Evolutionary conservation across 129 eudicot genomes (phyloP).

Genomic region (Erigeron canadensis): DNA sequence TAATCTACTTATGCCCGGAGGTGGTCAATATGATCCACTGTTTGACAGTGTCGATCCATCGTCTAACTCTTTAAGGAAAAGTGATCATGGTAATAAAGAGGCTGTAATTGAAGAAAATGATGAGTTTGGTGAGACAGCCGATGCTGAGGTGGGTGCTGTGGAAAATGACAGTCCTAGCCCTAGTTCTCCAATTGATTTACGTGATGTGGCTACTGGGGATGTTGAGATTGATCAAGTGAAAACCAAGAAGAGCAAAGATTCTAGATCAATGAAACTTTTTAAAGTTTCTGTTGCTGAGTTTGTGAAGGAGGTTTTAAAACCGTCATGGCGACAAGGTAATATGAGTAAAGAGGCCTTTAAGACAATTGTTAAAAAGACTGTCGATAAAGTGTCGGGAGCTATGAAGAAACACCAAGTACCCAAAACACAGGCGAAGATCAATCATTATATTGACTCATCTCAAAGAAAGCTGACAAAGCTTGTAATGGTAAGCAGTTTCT

Average conservation of each 20-base stretch:
- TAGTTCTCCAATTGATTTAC: conserved; percentile 53
- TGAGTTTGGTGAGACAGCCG: conserved; percentile 90
- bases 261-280: conserved; percentile 74
- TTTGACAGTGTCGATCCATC: conserved; percentile 77
- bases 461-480: conserved; percentile 85
- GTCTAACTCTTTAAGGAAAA: conserved; percentile 39
- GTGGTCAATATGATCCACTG: conserved; percentile 84
- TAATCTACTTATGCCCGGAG: conserved; percentile 35
- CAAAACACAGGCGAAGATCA: conserved; percentile 76
- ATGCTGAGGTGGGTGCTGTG: conserved; percentile 83
- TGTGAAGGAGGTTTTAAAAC: conserved; percentile 91
- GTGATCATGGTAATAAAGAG: conserved; percentile 34
- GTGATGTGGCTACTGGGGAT: conserved; percentile 53
- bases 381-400: conserved; percentile 94
- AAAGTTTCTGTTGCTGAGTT: conserved; percentile 79
- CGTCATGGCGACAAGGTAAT: conserved; percentile 97
- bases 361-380: conserved; percentile 97
- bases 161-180: conserved; percentile 76
- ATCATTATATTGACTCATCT: conserved; percentile 83
- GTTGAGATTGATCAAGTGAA: conserved; percentile 79
- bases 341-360: conserved; percentile 99
- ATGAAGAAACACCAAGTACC: conserved; percentile 83
- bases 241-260: conserved; percentile 65
- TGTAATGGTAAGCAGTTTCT: conserved; percentile 63
- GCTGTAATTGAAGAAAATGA: conserved; percentile 53